Evolutionary conservation across 768 basidiomycete genomes (phyloP).

Genomic region (Auricularia sp.): DNA sequence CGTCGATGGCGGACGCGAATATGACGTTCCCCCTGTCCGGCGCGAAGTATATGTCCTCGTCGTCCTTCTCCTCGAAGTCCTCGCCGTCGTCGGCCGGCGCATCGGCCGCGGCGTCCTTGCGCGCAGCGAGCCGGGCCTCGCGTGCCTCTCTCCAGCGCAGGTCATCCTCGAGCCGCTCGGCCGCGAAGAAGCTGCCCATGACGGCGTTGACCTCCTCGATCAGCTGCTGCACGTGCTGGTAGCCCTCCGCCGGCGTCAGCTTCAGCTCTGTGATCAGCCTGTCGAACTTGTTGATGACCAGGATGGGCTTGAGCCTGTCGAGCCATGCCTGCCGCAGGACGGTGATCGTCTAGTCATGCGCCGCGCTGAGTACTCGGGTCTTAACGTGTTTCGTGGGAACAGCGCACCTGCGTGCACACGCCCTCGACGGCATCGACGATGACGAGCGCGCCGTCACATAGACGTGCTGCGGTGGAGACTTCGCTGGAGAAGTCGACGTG

Average conservation of each 20-base stretch:
- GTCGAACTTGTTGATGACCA: conserved; percentile 96
- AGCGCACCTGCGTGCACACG: conserved; percentile 82
- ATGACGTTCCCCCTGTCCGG: conserved; percentile 93
- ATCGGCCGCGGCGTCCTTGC: conserved; percentile 60
- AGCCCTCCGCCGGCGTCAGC: conserved; percentile 81
- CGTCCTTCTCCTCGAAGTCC: conserved; percentile 85
- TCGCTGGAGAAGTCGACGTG: conserved; percentile 98
- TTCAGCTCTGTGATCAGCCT: conserved; percentile 89
- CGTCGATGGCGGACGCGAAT: conserved; percentile 91
- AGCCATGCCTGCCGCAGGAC: conserved; percentile 93
- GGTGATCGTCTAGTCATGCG: conserved; percentile 63
- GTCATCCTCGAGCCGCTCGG: conserved; percentile 95
- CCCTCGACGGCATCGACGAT: conserved; percentile 96
- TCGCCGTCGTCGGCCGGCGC: conserved; percentile 35
- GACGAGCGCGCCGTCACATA: conserved; percentile 93
- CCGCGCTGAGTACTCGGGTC: too few relatives aligned
- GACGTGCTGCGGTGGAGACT: conserved; percentile 84
- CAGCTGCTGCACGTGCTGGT: conserved; percentile 84
- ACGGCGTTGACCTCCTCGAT: conserved; percentile 98
- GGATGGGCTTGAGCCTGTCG: conserved; percentile 77
- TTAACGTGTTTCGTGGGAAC: not conserved
- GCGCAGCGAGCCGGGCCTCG: conserved; percentile 66
- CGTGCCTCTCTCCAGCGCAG: conserved; percentile 87
- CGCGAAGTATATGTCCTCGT: conserved; percentile 95
- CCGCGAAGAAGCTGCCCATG: conserved; percentile 92